Evolutionary conservation across 2,329 filamentous ascomycete species (phyloP).

Genomic region (Colletotrichum graminicola): DNA sequence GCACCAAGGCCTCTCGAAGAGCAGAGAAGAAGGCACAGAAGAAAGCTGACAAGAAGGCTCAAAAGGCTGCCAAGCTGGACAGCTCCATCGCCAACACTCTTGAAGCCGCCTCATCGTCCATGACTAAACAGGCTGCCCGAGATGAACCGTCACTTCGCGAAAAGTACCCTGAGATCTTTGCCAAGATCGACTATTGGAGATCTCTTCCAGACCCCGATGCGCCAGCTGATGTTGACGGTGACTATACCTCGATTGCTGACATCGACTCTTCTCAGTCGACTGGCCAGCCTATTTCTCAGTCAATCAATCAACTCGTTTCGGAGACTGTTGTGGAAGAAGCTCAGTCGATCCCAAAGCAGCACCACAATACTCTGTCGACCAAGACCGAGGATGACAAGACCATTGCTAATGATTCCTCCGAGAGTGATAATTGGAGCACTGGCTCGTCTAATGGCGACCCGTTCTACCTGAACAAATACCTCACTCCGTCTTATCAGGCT

Average conservation of each 20-base stretch:
- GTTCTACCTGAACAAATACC: constrained; percentile 19
- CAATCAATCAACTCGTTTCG: neutral
- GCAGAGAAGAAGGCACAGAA: constrained; percentile 33
- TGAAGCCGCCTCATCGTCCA: neutral
- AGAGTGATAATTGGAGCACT: constrained; percentile 9
- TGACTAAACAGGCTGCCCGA: neutral
- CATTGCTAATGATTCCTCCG: neutral
- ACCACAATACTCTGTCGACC: neutral
- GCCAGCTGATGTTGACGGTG: neutral
- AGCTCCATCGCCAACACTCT: neutral
- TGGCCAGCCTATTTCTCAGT: neutral
- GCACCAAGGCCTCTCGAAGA: constrained; percentile 27
- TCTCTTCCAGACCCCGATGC: constrained; percentile 13
- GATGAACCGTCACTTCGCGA: constrained; percentile 12
- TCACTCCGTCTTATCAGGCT: constrained; percentile 12
- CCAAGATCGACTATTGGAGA: constrained; percentile 30
- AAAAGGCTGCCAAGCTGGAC: constrained; percentile 20
- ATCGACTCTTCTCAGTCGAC: neutral
- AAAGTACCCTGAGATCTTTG: constrained; percentile 29
- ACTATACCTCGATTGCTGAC: neutral
- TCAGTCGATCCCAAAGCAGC: neutral
- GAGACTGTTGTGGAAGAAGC: neutral
- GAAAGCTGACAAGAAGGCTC: constrained; percentile 31
- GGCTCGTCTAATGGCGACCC: constrained; percentile 13
- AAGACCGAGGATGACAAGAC: neutral